These are phyloP conservation scores for Penicillium freii DNA, from an alignment of 2,329 filamentous ascomycete species.

Conservation along the genomic window DNA sequence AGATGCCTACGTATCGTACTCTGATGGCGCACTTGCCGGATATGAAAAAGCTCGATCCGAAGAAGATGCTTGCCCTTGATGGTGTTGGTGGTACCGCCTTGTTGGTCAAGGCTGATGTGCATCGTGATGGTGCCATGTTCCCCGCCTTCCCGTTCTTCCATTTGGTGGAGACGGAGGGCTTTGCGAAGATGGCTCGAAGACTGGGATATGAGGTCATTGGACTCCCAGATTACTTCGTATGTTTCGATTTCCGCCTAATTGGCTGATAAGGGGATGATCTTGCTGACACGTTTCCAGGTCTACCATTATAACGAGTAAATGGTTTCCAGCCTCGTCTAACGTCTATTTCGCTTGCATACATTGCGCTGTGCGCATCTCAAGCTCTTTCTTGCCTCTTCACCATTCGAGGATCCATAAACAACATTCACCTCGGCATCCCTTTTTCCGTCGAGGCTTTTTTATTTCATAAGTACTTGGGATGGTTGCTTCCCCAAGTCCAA, in stretches of 20 bases:
- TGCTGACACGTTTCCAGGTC: constrained; percentile 54
- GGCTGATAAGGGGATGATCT: background rate
- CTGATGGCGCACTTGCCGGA: constrained; percentile 83
- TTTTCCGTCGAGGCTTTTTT: background rate
- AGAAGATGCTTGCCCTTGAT: constrained; percentile 73
- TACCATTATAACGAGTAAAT: constrained; percentile 84
- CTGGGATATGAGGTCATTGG: constrained; percentile 82
- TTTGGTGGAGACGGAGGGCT: constrained; percentile 95
- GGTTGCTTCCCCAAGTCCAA: background rate
- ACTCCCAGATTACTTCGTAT: constrained; percentile 94
- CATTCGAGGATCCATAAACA: background rate
- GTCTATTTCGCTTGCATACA: constrained; percentile 1
- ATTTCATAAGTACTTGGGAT: constrained; percentile 4
- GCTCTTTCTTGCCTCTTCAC: background rate
- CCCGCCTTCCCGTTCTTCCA: constrained; percentile 95
- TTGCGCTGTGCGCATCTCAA: constrained; percentile 1
- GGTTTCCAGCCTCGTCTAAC: background rate
- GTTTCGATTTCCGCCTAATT: background rate
- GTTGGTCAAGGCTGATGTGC: constrained; percentile 93
- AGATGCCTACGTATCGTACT: constrained; percentile 87
- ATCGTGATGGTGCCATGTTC: constrained; percentile 98
- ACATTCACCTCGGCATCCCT: background rate
- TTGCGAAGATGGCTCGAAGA: constrained; percentile 92
- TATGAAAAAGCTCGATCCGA: constrained; percentile 51
- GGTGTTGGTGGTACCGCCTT: constrained; percentile 91